Conservation (phyloP, 2,329 filamentous ascomycete species). For the Colletotrichum euphorbiae region DNA sequence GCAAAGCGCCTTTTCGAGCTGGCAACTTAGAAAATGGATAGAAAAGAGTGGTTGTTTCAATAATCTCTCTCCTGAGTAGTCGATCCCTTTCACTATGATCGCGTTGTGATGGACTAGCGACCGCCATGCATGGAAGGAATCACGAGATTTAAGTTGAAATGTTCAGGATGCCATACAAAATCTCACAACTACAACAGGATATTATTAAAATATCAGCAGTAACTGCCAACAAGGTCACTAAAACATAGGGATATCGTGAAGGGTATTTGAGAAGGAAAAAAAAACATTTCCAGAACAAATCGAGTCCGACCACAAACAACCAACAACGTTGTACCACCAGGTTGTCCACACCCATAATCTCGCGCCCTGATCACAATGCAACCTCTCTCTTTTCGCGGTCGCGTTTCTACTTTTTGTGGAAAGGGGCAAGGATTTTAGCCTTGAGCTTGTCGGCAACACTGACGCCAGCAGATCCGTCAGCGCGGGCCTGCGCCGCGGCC, state of each 20-base stretch:
- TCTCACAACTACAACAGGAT: no score
- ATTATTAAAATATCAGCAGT: no score
- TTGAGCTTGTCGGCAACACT: constrained; percentile 69
- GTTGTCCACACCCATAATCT: neutral
- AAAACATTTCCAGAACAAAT: neutral
- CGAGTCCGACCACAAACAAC: neutral
- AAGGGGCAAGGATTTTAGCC: constrained; percentile 62
- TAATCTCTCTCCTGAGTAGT: no score
- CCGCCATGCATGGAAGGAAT: no score
- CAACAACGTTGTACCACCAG: neutral
- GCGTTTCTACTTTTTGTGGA: constrained; percentile 56
- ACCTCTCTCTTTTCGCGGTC: neutral
- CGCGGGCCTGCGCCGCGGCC: constrained; percentile 45
- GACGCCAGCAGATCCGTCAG: constrained; percentile 46
- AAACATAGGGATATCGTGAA: constrained; percentile 37
- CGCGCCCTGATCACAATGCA: neutral
- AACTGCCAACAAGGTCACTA: no score
- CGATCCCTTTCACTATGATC: no score
- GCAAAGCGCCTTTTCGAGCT: no score
- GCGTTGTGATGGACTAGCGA: no score
- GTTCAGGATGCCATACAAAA: no score
- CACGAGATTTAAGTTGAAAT: no score
- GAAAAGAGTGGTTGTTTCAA: no score
- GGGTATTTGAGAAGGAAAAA: constrained; percentile 29
- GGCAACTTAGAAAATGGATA: no score